Percentiles rank a stretch among this genome's conserved stretches.
These are phyloP conservation scores for Kalmusia sp. DNA, from an alignment of 2,329 filamentous ascomycete genomes.

Conservation along the genomic window DNA sequence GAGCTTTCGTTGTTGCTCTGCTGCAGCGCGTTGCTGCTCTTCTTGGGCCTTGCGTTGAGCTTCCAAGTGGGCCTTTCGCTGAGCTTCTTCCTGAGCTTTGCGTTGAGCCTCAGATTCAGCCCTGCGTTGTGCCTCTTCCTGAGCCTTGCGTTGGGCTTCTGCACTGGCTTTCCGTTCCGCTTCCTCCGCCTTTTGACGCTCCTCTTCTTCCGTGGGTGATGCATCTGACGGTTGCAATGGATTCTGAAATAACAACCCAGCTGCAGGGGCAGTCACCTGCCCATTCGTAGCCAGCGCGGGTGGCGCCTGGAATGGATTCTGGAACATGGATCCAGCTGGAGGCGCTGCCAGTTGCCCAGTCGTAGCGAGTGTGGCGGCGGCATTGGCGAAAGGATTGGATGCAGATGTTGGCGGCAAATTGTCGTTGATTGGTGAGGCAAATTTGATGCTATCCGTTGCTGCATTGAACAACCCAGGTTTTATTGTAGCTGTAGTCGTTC, in stretches of 20 bases:
- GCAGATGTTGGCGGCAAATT: neutral
- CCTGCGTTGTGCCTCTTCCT: conserved; percentile 9
- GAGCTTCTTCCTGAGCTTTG: conserved; percentile 2
- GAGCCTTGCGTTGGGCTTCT: conserved; percentile 9
- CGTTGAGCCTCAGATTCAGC: conserved; percentile 9
- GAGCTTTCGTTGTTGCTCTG: conserved; percentile 19
- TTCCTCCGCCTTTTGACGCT: conserved; percentile 5
- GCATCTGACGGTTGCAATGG: neutral
- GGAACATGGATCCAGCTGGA: neutral
- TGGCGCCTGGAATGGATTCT: no score
- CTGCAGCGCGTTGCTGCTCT: conserved; percentile 6
- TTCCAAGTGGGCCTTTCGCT: neutral
- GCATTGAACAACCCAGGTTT: conserved; percentile 40
- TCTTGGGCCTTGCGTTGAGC: conserved; percentile 10
- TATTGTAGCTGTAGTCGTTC: conserved; percentile 2
- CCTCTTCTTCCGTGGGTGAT: neutral
- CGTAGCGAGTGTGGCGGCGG: neutral
- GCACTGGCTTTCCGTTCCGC: conserved; percentile 6
- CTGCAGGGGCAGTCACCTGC: no score
- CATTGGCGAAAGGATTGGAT: conserved; percentile 20
- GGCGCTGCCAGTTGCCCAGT: neutral
- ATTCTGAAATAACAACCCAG: neutral
- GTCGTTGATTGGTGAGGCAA: conserved; percentile 20
- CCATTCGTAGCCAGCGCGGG: no score
- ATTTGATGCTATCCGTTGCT: conserved; percentile 34